A percentile compares a stretch with the other conserved stretches of the same genome.
phyloP scores from a whole-genome alignment of 2,329 filamentous ascomycete species.

The Cercospora sp. region DNA sequence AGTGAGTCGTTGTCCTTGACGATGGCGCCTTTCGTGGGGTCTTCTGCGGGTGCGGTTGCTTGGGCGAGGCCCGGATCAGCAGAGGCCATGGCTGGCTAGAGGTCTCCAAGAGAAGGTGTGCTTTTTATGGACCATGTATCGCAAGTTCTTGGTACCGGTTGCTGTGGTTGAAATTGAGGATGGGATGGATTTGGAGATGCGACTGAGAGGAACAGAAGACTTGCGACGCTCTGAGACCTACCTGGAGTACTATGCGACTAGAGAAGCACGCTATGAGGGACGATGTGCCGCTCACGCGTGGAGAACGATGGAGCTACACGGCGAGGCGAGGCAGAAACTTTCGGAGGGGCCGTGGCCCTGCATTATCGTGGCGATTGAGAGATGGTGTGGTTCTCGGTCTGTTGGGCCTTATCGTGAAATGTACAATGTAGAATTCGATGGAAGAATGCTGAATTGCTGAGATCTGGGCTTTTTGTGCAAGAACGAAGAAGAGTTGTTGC shows the following conservation, averaged over 20 bases:
- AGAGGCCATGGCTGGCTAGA: conserved; percentile 35
- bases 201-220: not conserved
- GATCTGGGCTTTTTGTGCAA: not conserved
- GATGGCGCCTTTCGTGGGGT: conserved; percentile 35
- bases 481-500: not conserved
- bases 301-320: not conserved
- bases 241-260: conserved; percentile 1
- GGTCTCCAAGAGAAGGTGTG: conserved; percentile 22
- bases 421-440: too few species aligned
- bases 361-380: not conserved
- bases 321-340: conserved; percentile 3
- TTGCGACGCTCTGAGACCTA: not conserved
- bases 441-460: not conserved
- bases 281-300: not conserved
- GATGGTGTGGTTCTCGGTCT: not conserved
- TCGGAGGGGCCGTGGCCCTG: not conserved
- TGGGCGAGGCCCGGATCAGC: conserved; percentile 37
- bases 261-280: not conserved
- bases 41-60: conserved; percentile 33
- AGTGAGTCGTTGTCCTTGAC: conserved; percentile 27
- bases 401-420: not conserved
- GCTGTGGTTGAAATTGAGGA: not conserved
- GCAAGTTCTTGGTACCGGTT: not conserved
- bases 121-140: conserved; percentile 15
- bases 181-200: not conserved